Evolutionary conservation across 257 asterid genomes (phyloP), one percentile per base, ranked within the genome.

Genomic region (Fraxinus pennsylvanica): DNA sequence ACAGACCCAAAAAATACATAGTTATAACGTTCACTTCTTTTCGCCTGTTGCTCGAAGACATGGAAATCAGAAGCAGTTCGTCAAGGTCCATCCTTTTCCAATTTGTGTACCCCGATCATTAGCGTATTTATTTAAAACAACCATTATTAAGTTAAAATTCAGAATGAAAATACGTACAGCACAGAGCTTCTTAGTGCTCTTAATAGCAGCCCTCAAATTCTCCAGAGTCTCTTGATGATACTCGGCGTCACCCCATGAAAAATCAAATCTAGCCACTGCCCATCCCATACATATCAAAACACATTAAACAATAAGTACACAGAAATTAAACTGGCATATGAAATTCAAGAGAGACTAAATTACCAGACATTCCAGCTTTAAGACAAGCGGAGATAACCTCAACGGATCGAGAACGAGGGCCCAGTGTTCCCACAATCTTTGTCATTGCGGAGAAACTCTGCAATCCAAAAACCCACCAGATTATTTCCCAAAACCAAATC

Each of bases 191-290:
- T 81, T 88, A 9, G 91, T 86, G 75, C 78, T 70, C 89, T 90
- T 95, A 74, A 92, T 79, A 72, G 97, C 89, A 81, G 77, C 68
- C 92, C 88, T 93, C 91, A 95, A 83, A 89, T 95, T 93, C 80
- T 92, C 98, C 87, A 95, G 86, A 27, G 97, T 95, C 83, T 82
- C 97, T 80, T 90, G 97, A 79, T 95, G 99, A 85, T 87, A 93
- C 52, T 88, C 89, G 7, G 90, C 88, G 72, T 91, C 93, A 52
- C 97, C 97, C 97, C 90, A 93, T n/a, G 99, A 95, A 79, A 95
- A 87, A 83, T 95, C 99, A 84, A 95, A 88, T 83, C 98, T 87
- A 2, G 99, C 99, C 79, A 95, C 97, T 95, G 88, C 72, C 61
- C 74, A 36, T 38, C 67, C 17, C 22, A 15, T 22, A 78, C 57